Conservation (phyloP, 75 land plant genomes). For the Selaginella tamariscina region DNA sequence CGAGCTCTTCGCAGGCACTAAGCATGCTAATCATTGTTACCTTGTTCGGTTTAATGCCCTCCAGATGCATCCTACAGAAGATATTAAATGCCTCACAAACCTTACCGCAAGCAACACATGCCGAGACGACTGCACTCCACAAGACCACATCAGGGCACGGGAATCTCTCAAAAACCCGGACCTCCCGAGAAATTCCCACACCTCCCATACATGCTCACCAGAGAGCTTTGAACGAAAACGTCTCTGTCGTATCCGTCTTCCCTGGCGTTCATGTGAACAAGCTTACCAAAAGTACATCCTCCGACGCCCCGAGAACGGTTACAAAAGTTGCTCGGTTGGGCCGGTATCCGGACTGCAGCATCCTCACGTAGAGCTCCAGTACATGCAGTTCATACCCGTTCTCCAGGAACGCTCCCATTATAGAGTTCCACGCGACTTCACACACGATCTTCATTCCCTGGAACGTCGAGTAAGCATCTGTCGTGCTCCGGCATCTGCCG, state of each 20-base stretch:
- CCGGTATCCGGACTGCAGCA: neutral
- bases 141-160: neutral
- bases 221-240: neutral
- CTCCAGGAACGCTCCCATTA: neutral
- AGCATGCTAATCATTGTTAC: neutral
- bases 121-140: neutral
- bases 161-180: neutral
- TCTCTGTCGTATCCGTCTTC: neutral
- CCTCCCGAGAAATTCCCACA: neutral
- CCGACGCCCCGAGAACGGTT: neutral
- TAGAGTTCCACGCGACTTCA: neutral
- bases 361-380: neutral
- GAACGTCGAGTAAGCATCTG: neutral
- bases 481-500: neutral
- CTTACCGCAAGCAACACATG: neutral
- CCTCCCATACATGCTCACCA: neutral
- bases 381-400: neutral
- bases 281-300: neutral
- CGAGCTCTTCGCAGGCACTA: neutral
- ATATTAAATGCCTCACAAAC: neutral
- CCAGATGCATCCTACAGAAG: neutral
- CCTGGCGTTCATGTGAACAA: neutral
- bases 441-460: neutral
- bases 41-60: neutral
- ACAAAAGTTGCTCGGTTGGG: neutral